phyloP scores from a whole-genome alignment of 164 flowering plant genomes.

The Liquidambar formosana region DNA sequence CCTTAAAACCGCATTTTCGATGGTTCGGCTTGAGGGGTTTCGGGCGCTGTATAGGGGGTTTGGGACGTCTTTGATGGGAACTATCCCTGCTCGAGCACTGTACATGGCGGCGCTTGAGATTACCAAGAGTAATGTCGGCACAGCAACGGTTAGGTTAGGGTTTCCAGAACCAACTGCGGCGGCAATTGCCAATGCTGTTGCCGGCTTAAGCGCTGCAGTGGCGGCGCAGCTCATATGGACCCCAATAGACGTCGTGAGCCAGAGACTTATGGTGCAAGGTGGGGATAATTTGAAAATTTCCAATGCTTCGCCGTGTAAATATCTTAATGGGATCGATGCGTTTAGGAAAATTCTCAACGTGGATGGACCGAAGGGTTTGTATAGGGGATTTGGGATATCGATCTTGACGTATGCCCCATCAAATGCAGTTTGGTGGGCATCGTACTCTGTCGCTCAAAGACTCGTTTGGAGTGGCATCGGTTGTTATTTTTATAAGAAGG shows the following conservation, averaged over 20 bases:
- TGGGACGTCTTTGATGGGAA: constrained; percentile 55
- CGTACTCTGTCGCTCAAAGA: constrained; percentile 48
- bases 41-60: constrained; percentile 49
- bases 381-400: constrained; percentile 60
- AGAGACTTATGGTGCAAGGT: constrained; percentile 61
- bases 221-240: constrained; percentile 71
- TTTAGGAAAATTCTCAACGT: constrained; percentile 41
- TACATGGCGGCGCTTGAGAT: constrained; percentile 63
- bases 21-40: constrained; percentile 41
- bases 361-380: constrained; percentile 50
- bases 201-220: constrained; percentile 55
- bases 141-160: constrained; percentile 36
- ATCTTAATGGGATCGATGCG: constrained; percentile 47
- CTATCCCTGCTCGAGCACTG: constrained; percentile 56
- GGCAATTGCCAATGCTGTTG: constrained; percentile 52
- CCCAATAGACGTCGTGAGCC: constrained; percentile 60
- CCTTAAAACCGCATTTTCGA: constrained; percentile 23
- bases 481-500: constrained; percentile 26
- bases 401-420: constrained; percentile 59
- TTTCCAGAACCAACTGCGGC: constrained; percentile 40
- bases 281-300: constrained; percentile 3
- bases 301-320: constrained; percentile 28
- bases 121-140: constrained; percentile 52
- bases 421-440: constrained; percentile 66
- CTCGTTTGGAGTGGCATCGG: constrained; percentile 48